These are phyloP conservation scores for Gentiana macrophylla DNA, from an alignment of 257 asterid genomes.

Conservation along the genomic window DNA sequence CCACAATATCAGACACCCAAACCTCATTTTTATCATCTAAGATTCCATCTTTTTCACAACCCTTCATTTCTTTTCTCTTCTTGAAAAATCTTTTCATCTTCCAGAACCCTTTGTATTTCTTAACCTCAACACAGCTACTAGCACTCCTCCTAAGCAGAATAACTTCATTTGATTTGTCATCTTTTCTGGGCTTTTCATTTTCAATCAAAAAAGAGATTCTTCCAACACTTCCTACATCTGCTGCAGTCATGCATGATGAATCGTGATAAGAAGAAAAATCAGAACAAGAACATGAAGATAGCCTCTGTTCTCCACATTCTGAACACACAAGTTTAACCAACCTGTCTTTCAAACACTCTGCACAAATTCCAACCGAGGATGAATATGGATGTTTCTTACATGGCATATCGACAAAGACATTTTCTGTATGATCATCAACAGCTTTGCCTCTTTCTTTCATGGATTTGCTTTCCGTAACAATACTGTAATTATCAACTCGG, in stretches of 20 bases:
- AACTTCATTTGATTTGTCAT: conserved; percentile 39
- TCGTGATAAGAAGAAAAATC: conserved; percentile 56
- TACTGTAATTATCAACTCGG: not conserved
- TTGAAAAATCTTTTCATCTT: conserved; percentile 56
- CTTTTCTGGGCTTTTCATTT: conserved; percentile 44
- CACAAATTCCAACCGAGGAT: conserved; percentile 60
- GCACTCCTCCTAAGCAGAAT: conserved; percentile 53
- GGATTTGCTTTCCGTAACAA: conserved; percentile 3
- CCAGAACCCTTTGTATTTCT: conserved; percentile 72
- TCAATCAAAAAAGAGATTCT: conserved; percentile 68
- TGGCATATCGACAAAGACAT: conserved; percentile 33
- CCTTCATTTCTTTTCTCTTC: conserved; percentile 35
- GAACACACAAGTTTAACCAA: conserved; percentile 67
- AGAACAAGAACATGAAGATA: conserved; percentile 81
- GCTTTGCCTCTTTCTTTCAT: conserved; percentile 74
- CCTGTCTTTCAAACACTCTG: conserved; percentile 65
- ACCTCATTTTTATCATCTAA: conserved; percentile 44
- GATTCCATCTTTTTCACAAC: conserved; percentile 21
- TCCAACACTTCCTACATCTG: conserved; percentile 73
- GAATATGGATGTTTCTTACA: conserved; percentile 73
- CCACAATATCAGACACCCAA: conserved; percentile 49
- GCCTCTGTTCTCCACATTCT: conserved; percentile 89
- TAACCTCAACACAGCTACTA: conserved; percentile 77
- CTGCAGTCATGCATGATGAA: conserved; percentile 34
- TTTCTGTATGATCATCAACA: conserved; percentile 15